These are phyloP conservation scores for Pyricularia sp. DNA, from an alignment of 2,329 filamentous ascomycete genomes.

Conservation along the genomic window DNA sequence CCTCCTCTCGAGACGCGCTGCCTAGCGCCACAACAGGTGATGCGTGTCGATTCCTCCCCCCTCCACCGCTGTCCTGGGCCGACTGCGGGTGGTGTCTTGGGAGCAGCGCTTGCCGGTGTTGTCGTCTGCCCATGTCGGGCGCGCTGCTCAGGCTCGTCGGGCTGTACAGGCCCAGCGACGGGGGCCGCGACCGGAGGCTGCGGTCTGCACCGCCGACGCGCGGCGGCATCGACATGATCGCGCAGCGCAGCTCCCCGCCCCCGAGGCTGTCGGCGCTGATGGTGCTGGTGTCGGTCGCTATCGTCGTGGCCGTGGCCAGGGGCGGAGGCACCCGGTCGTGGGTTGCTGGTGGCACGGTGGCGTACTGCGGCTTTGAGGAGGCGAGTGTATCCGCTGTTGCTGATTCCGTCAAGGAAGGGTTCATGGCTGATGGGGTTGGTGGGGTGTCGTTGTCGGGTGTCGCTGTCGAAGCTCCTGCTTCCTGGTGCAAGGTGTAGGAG, in stretches of 20 bases:
- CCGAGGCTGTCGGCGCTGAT: not conserved
- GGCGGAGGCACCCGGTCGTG: slow-evolving; percentile 3
- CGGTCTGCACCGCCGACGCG: not conserved
- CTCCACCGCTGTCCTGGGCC: not conserved
- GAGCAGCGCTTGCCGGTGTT: not conserved
- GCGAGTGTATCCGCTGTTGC: not conserved
- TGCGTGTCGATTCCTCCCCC: not conserved
- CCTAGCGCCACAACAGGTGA: not conserved
- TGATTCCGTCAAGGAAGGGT: not conserved
- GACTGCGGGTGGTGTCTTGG: not conserved
- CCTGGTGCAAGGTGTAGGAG: not conserved
- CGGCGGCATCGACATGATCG: slow-evolving; percentile 3
- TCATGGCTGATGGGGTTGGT: not conserved
- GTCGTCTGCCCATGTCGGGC: not conserved
- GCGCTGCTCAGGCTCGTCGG: not conserved
- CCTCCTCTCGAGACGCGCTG: not conserved
- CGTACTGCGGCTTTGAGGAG: not conserved
- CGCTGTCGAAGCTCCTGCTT: not conserved
- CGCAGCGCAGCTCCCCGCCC: not conserved
- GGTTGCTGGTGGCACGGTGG: not conserved
- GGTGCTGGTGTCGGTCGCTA: not conserved
- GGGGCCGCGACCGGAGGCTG: no score
- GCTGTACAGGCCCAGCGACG: not conserved
- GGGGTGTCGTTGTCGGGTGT: not conserved
- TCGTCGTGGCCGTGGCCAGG: slow-evolving; percentile 6